phyloP scores from a whole-genome alignment of 2,329 filamentous ascomycete genomes.

The Xylaria sp. region DNA sequence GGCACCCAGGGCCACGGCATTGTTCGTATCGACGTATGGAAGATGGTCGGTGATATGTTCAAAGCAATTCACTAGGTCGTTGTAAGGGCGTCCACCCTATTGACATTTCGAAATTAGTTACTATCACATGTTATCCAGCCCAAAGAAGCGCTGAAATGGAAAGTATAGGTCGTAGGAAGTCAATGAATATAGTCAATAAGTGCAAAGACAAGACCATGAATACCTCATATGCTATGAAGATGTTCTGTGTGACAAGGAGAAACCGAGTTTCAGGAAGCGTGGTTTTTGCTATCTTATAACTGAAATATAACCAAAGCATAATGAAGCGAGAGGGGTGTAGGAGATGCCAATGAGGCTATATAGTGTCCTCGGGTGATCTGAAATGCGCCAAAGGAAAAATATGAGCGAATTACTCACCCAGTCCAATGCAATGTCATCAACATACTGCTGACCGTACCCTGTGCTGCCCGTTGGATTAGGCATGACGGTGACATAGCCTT shows the following conservation, averaged over 20 bases:
- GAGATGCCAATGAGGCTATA: too few relatives aligned
- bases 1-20: constrained; percentile 76
- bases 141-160: not conserved
- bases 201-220: too few relatives aligned
- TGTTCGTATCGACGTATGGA: constrained; percentile 69
- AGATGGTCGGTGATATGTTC: constrained; percentile 73
- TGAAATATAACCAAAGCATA: too few relatives aligned
- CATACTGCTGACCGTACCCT: constrained; percentile 79
- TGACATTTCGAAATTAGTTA: not conserved
- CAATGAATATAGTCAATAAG: too few relatives aligned
- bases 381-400: not conserved
- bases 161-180: too few relatives aligned
- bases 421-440: constrained; percentile 76
- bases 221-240: too few relatives aligned
- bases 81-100: constrained; percentile 76
- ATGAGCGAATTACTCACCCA: constrained; percentile 57
- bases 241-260: too few relatives aligned
- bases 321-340: too few relatives aligned
- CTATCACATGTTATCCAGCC: not conserved
- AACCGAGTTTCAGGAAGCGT: too few relatives aligned
- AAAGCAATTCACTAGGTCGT: constrained; percentile 80
- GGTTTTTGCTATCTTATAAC: too few relatives aligned
- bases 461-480: constrained; percentile 86
- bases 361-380: not conserved
- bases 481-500: constrained; percentile 81